Evolutionary conservation across 495 filamentous ascomycete genomes (phyloP), one percentile per base, ranked within the genome.

Genomic region (Aspergillus diversus): DNA sequence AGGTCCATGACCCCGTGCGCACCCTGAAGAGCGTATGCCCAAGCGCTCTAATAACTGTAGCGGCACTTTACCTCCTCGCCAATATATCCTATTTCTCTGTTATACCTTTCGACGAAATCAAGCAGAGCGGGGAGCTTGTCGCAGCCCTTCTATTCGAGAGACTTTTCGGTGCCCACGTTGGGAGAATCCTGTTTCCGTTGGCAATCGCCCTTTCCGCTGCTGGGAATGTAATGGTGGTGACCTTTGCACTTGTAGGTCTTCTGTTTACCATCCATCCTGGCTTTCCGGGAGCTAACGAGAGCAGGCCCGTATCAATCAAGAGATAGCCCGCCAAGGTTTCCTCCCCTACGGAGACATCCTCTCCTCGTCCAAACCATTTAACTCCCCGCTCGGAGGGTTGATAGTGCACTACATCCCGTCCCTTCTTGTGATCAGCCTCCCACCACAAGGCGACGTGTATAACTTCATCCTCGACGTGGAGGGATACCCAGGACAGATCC

Each of bases 221-320:
- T 0, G 90, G 90, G 0, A 92, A 92, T 69, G 87, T 92, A 2
- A 91, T 93, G 87, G 88, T 91, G 1, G 89, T 90, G 7, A 89
- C 88, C 7, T 92, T 89, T 70, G 75, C 84, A 7, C 62, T 86
- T 63, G 86, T 89, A 76, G n/a, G n/a, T n/a, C 53, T 75, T 69
- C 55, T 12, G 16, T 8, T 42, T 8, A n/a, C 32, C 27, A 11
- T 33, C 9, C n/a, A 52, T 39, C 35, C 35, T 39, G n/a, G n/a
- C n/a, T n/a, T n/a, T n/a, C n/a, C n/a, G n/a, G n/a, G n/a, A n/a
- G 8, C 5, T 7, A 43, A 43, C 5, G 12, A 15, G 53, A 52
- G 33, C 63, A 91, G 88, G 84, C 89, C 7, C 86, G 89, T 4
- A 72, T 90, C 21, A 90, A 89, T 65, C 85, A 89, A 73, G 88